Percentiles rank a stretch among this genome's conserved stretches.
These are phyloP conservation scores for Penstemon eatonii DNA, from an alignment of 257 asterid species.

Conservation along the genomic window DNA sequence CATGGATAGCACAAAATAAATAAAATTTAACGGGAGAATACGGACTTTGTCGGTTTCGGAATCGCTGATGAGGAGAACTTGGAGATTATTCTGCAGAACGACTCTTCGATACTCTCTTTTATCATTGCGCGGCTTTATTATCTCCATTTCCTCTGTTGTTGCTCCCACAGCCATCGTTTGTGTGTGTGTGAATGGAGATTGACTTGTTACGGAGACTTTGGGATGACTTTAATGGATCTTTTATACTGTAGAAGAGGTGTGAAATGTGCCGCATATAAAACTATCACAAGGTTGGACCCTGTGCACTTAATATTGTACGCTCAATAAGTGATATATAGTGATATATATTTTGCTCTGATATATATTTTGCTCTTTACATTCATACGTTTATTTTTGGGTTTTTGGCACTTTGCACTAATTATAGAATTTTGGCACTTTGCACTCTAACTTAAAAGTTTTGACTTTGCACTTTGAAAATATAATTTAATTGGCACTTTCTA, in stretches of 20 bases:
- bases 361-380: too few relatives aligned
- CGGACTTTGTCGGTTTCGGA: slow-evolving; percentile 91
- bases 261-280: background rate
- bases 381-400: too few relatives aligned
- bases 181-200: background rate
- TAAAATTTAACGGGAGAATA: background rate
- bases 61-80: slow-evolving; percentile 89
- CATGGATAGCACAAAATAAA: background rate
- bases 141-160: slow-evolving; percentile 46
- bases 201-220: background rate
- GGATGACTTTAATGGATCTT: background rate
- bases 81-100: slow-evolving; percentile 67
- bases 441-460: too few relatives aligned
- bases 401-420: too few relatives aligned
- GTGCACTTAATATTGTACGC: background rate
- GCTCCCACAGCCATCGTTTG: slow-evolving; percentile 53
- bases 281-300: background rate
- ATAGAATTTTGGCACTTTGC: too few relatives aligned
- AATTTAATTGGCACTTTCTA: too few relatives aligned
- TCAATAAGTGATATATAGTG: too few relatives aligned
- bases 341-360: too few relatives aligned
- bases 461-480: too few relatives aligned
- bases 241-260: background rate
- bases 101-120: slow-evolving; percentile 73
- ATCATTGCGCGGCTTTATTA: slow-evolving; percentile 81